Evolutionary conservation across 768 basidiomycete genomes (phyloP), one percentile per base, ranked within the genome.

Genomic region (Astraeus odoratus): DNA sequence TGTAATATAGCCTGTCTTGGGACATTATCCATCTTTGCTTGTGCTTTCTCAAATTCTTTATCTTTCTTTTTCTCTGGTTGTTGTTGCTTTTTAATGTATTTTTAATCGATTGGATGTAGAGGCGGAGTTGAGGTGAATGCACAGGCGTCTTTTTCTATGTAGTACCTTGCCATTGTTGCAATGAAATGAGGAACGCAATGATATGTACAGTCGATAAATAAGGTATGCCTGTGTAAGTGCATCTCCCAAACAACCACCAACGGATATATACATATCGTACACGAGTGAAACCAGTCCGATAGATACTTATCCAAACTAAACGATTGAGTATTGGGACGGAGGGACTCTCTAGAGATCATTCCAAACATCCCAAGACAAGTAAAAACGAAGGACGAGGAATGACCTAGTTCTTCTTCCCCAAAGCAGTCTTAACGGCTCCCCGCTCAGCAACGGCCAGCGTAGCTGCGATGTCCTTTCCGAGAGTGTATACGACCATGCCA

Each of bases 401-500:
- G 9, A 13, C 16, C 25, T 19, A 41, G 39, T 41, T 41, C 13
- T 41, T 41, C 61, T 73, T 73, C 30, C 61, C 56, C 42, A 59
- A 59, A 8, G 51, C 55, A 42, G 42, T 51, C 55, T 64, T 71
- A 44, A 47, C 49, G 18, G 46, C 44, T 24, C 47, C 51, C 29
- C 51, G 60, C 23, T 59, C 56, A 15, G 60, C 60, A 8, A 50
- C 50, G 44, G 55, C 49, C 26, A 86, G 65, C 3, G 76, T 67
- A 3, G 60, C 51, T 0, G 66, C 56, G 36, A 93, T 72, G 55
- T 88, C 85, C 53, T 71, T 72, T 8, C 84, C 81, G 4, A 93
- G 71, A 27, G 64, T 72, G 47, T 64, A 61, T 25, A 80, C 57
- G 39, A 90, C 79, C 52, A 84, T 58, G 23, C 68, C 55, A 3